Percentiles rank a stretch among this genome's conserved stretches.
Evolutionary conservation across 306 rosid species (phyloP).

Genomic region (Neltuma alba): DNA sequence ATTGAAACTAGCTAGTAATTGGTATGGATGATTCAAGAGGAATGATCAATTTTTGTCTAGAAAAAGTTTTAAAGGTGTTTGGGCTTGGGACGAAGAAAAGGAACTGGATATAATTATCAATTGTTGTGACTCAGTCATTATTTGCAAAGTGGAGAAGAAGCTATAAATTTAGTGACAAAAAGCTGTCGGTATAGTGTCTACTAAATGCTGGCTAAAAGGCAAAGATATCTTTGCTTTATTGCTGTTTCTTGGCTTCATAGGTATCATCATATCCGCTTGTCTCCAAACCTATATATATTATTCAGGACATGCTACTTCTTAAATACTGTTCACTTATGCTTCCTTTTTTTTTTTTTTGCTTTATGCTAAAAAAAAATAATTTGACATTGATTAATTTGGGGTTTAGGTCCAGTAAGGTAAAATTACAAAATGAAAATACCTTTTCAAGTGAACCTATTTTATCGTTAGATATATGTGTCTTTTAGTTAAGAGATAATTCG

Average conservation of each 20-base stretch:
- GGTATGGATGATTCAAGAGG: neutral
- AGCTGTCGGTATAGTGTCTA: constrained; percentile 47
- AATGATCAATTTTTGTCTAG: neutral
- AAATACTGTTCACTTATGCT: neutral
- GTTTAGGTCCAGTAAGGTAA: too few species aligned
- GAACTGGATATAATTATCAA: too few species aligned
- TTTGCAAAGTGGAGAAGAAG: neutral
- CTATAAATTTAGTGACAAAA: constrained; percentile 29
- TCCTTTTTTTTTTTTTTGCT: too few species aligned
- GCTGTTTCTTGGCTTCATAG: constrained; percentile 42
- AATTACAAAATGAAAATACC: too few species aligned
- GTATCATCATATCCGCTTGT: constrained; percentile 24
- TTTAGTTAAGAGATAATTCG: too few species aligned
- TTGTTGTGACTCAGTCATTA: too few species aligned
- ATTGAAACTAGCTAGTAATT: neutral
- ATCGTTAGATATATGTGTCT: too few species aligned
- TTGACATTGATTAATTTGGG: too few species aligned
- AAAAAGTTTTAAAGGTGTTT: neutral
- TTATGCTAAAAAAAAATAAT: too few species aligned
- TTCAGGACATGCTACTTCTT: constrained; percentile 11
- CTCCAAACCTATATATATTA: constrained; percentile 1
- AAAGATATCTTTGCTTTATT: constrained; percentile 37
- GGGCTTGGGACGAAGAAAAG: neutral
- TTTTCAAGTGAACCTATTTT: too few species aligned
- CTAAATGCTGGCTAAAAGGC: constrained; percentile 33